Percentiles rank a stretch among this genome's conserved stretches.
Conservation (phyloP, 2,329 filamentous ascomycete genomes). For the Anthostomella pinea region DNA sequence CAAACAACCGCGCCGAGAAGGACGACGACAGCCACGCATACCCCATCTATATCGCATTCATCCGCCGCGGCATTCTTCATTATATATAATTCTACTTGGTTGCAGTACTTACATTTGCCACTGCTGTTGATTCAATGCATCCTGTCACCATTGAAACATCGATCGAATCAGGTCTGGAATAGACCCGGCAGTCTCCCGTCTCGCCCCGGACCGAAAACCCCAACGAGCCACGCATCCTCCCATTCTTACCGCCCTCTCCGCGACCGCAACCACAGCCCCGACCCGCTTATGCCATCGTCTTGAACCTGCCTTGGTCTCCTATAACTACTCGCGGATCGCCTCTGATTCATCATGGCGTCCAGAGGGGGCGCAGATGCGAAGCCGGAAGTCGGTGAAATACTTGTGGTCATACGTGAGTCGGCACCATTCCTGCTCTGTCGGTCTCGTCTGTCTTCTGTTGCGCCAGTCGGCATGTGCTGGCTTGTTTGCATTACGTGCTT, state of each 20-base stretch:
- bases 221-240: slow-evolving; percentile 13
- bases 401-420: slow-evolving; percentile 71
- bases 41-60: slow-evolving; percentile 1
- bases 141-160: slow-evolving; percentile 21
- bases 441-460: not conserved
- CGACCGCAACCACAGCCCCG: too few species aligned
- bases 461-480: not conserved
- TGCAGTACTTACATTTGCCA: slow-evolving; percentile 2
- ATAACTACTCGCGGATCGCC: too few species aligned
- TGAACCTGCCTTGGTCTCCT: not conserved
- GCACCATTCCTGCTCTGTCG: too few species aligned
- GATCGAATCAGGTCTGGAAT: slow-evolving; percentile 25
- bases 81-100: slow-evolving; percentile 6
- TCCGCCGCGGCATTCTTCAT: slow-evolving; percentile 7
- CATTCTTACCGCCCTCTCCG: slow-evolving; percentile 9
- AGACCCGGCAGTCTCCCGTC: slow-evolving; percentile 13
- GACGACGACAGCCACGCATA: not conserved
- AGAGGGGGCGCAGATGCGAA: slow-evolving; percentile 41
- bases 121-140: slow-evolving; percentile 19
- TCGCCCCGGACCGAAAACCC: slow-evolving; percentile 13
- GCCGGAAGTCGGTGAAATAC: slow-evolving; percentile 63
- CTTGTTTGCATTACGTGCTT: not conserved
- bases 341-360: slow-evolving; percentile 44
- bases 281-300: slow-evolving; percentile 1
- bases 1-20: not conserved